Conservation (phyloP, 2,329 filamentous ascomycete species). For the Botrytis byssoidea region DNA sequence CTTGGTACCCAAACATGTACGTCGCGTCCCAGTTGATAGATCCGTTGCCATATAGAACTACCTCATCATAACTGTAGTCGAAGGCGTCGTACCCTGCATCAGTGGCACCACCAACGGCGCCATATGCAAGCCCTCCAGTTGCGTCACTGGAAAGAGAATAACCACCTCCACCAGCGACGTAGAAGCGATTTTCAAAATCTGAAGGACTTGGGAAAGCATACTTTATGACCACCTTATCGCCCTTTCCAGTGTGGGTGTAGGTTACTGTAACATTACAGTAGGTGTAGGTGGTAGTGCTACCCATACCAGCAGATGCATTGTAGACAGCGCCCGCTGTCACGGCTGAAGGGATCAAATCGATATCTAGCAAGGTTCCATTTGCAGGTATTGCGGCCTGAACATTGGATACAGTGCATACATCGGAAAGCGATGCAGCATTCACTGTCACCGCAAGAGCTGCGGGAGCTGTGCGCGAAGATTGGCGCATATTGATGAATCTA, state of each 20-base stretch:
- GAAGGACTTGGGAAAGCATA: constrained; percentile 46
- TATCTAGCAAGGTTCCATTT: constrained; percentile 13
- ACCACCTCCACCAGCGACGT: constrained; percentile 48
- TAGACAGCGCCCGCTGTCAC: constrained; percentile 41
- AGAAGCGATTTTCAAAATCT: constrained; percentile 46
- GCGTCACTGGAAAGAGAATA: constrained; percentile 42
- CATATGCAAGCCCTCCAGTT: constrained; percentile 46
- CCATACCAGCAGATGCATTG: constrained; percentile 34
- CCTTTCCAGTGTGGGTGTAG: constrained; percentile 46
- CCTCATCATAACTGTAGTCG: constrained; percentile 41
- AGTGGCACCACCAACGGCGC: constrained; percentile 48
- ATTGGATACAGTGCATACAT: constrained; percentile 1
- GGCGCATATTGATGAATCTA: neutral
- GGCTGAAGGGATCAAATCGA: constrained; percentile 38
- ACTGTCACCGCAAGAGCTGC: constrained; percentile 25
- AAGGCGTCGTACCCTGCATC: constrained; percentile 53
- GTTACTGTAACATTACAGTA: constrained; percentile 50
- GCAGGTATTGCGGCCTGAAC: constrained; percentile 7
- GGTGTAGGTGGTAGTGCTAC: constrained; percentile 37
- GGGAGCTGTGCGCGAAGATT: neutral
- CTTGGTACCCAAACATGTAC: constrained; percentile 44
- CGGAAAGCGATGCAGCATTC: neutral
- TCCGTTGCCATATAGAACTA: constrained; percentile 37
- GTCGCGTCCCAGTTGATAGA: constrained; percentile 39
- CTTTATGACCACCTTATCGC: constrained; percentile 39